Conservation (phyloP, 1,139 yeast genomes). For the Yamadazyma friedrichii region DNA sequence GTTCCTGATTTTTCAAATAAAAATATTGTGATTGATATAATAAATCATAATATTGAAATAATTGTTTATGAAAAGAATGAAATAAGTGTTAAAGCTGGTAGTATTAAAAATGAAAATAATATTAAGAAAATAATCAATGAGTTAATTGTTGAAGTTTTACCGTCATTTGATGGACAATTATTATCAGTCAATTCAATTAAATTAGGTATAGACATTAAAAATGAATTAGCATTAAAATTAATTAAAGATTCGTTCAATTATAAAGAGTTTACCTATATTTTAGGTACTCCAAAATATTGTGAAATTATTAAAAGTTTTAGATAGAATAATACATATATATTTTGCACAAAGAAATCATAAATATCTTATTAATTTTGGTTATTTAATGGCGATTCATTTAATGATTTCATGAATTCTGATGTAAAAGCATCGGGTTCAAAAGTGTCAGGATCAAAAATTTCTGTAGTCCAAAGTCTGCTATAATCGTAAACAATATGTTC, state of each 20-base stretch:
- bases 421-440: constrained; percentile 9
- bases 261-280: not conserved
- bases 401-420: constrained; percentile 10
- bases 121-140: not conserved
- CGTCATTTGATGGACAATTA: not conserved
- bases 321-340: constrained; percentile 2
- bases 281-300: constrained; percentile 7
- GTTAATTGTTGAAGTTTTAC: not conserved
- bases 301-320: constrained; percentile 1
- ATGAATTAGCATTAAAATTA: no score
- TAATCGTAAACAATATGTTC: constrained; percentile 4
- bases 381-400: constrained; percentile 6
- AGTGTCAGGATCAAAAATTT: constrained; percentile 5
- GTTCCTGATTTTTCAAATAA: not conserved
- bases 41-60: not conserved
- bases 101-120: not conserved
- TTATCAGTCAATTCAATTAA: constrained; percentile 1
- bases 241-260: not conserved
- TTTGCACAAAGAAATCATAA: not conserved
- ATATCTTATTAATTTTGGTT: not conserved
- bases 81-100: not conserved
- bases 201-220: constrained; percentile 2
- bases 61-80: not conserved
- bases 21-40: constrained; percentile 4
- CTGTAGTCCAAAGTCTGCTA: constrained; percentile 7